Evolutionary conservation across 257 asterid species (phyloP), one percentile per base, ranked within the genome.

Genomic region (Handroanthus guayacan): DNA sequence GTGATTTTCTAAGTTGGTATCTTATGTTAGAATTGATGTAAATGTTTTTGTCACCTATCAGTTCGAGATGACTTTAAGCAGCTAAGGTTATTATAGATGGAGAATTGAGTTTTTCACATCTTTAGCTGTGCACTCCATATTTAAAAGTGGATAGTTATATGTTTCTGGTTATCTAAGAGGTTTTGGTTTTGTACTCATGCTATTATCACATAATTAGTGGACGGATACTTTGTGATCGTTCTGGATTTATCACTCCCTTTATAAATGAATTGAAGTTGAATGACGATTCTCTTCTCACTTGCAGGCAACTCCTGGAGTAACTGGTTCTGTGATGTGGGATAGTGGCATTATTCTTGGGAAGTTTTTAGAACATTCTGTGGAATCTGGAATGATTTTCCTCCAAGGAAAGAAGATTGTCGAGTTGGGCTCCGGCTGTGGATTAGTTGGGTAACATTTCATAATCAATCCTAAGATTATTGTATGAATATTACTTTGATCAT

Each of bases 241-340:
- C 65, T 66, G 44, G 57, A 65, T 47, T 61, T 41, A 3, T 69
- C 60, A 25, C 51, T 58, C 17, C 45, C 20, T 68, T 57, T 20
- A 37, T 39, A 11, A 41, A 72, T 51, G 12, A 37, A 5, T 51
- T 34, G 2, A 20, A 37, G 3, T 51, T 34, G 3, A 20, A 3
- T 37, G 12, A 58, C 17, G 62, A 11, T 17, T 58, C 18, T 61
- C 63, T 77, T 48, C 76, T 76, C 72, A 51, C 75, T 25, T 79
- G 64, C 83, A 92, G 97, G 95, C 81, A 52, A 82, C 96, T 71
- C 96, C 98, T 36, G 97, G 98, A 69, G 97, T 94, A 76, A 94
- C 97, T 67, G 98, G 98, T 70, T 60, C 98, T 25, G 97, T 92
- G 78, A 90, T 94, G 97, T 94, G 98, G 98, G 97, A 92, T 82